Percentiles rank a stretch among this genome's conserved stretches.
Conservation (phyloP, 176 grass and related monocot species). For the Oryza nivara region DNA sequence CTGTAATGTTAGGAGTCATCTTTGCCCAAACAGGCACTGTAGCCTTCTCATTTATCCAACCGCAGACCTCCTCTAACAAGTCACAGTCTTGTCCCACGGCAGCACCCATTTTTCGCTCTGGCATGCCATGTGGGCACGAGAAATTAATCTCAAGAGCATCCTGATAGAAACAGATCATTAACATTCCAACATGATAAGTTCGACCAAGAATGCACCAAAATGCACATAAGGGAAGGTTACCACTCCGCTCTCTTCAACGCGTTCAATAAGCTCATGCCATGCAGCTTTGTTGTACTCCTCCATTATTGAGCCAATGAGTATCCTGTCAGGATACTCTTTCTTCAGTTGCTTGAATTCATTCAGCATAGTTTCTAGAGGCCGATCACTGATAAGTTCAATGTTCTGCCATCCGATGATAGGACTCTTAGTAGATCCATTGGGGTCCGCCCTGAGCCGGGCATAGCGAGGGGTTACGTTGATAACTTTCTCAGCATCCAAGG, state of each 20-base stretch:
- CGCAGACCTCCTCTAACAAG: constrained; percentile 86
- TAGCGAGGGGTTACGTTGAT: constrained; percentile 96
- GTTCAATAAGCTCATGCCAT: constrained; percentile 96
- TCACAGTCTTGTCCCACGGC: constrained; percentile 94
- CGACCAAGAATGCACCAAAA: constrained; percentile 21
- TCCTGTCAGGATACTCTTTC: constrained; percentile 88
- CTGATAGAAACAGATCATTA: constrained; percentile 46
- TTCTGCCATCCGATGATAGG: constrained; percentile 97
- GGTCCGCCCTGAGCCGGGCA: constrained; percentile 75
- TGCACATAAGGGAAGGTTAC: constrained; percentile 33
- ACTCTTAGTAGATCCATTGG: constrained; percentile 79
- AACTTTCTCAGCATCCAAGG: constrained; percentile 92
- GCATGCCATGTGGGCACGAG: constrained; percentile 99
- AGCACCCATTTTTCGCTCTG: constrained; percentile 98
- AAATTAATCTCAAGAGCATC: constrained; percentile 99
- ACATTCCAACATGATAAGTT: not conserved
- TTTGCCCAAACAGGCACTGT: constrained; percentile 99
- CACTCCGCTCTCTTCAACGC: constrained; percentile 85
- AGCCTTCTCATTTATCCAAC: constrained; percentile 98
- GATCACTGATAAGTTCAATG: constrained; percentile 96
- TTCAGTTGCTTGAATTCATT: constrained; percentile 94
- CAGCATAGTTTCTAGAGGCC: constrained; percentile 90
- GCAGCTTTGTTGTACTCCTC: constrained; percentile 97
- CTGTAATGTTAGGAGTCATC: constrained; percentile 99
- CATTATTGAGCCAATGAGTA: constrained; percentile 98